Evolutionary conservation across 306 rosid genomes (phyloP).

Genomic region (Potentilla sterilis): DNA sequence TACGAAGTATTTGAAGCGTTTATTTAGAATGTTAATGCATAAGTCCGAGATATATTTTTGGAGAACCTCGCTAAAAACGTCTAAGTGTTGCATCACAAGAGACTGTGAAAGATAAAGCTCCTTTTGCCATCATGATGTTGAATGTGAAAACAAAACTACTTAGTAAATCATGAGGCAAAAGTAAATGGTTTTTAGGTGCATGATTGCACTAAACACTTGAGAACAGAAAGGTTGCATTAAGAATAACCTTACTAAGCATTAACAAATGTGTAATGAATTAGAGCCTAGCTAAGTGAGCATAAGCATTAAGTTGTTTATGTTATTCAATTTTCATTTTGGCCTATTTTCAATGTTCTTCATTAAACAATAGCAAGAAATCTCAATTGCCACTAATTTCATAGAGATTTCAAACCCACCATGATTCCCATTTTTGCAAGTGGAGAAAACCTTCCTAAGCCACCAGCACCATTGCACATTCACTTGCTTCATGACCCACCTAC

Average conservation of each 20-base stretch:
- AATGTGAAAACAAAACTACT: not conserved
- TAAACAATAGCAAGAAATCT: conserved; percentile 4
- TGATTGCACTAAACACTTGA: conserved; percentile 28
- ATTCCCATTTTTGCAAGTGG: conserved; percentile 55
- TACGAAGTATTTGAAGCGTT: too few species aligned
- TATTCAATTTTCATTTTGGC: not conserved
- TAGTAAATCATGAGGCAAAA: conserved; percentile 32
- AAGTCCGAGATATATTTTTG: too few species aligned
- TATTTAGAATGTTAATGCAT: too few species aligned
- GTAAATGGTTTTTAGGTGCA: conserved; percentile 31
- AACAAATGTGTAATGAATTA: conserved; percentile 15
- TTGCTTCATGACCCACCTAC: conserved; percentile 49
- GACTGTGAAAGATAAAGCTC: not conserved
- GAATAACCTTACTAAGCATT: conserved; percentile 11
- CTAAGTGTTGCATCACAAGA: not conserved
- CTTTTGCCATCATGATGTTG: not conserved
- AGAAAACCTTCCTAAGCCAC: conserved; percentile 54
- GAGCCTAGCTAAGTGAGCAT: not conserved
- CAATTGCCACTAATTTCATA: conserved; percentile 18
- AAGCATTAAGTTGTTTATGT: conserved; percentile 2
- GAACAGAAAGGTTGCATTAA: conserved; percentile 10
- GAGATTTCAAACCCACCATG: conserved; percentile 42
- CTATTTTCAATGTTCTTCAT: not conserved
- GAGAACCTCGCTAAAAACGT: not conserved
- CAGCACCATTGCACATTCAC: conserved; percentile 46